A percentile compares a stretch with the other conserved stretches of the same genome.
These are phyloP conservation scores for Euphorbia schlechtendalii DNA, from an alignment of 441 rosid genomes.

Conservation along the genomic window DNA sequence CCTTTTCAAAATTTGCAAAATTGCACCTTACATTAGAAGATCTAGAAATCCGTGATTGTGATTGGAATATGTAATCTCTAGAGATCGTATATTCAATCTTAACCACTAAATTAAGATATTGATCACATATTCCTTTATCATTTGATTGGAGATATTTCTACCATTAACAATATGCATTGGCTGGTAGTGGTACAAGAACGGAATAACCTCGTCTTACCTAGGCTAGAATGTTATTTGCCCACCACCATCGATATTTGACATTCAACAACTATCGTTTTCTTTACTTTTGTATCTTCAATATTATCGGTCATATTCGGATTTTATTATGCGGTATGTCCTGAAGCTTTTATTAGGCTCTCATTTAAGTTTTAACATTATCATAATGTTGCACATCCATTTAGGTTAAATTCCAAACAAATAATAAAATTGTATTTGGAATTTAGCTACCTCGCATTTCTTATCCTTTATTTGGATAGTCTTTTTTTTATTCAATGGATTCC, in stretches of 20 bases:
- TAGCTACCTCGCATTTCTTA: too few species aligned
- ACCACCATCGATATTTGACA: conserved; percentile 15
- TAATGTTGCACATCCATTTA: neutral
- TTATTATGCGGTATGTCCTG: too few species aligned
- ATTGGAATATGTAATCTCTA: too few species aligned
- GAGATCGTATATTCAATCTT: too few species aligned
- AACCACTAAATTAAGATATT: too few species aligned
- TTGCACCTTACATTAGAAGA: too few species aligned
- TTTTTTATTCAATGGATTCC: neutral
- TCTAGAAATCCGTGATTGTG: too few species aligned
- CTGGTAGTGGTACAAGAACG: neutral
- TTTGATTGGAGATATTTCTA: too few species aligned
- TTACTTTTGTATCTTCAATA: neutral
- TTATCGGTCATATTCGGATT: neutral
- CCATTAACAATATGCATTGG: neutral
- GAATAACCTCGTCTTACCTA: conserved; percentile 9
- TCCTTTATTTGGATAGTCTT: neutral
- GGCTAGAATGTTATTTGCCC: conserved; percentile 2
- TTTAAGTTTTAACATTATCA: neutral
- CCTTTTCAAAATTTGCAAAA: too few species aligned
- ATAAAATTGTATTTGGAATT: too few species aligned
- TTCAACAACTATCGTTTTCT: conserved; percentile 14
- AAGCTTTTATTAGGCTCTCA: too few species aligned
- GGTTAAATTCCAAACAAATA: neutral
- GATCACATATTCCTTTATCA: too few species aligned